These are phyloP conservation scores for Arxiozyma bovina DNA, from an alignment of 1,139 yeast species.

Conservation along the genomic window DNA sequence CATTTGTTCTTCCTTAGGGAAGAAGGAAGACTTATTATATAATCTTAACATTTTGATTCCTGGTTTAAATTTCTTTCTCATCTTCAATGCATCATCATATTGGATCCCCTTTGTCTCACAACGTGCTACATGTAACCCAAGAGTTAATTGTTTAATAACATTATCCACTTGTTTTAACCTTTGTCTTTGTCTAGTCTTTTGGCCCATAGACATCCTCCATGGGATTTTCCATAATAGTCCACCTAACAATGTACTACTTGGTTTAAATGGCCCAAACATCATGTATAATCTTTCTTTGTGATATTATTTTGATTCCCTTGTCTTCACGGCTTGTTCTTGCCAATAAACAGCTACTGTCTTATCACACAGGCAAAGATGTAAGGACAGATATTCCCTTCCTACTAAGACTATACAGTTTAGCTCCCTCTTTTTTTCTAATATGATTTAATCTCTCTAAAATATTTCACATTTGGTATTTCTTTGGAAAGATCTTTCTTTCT, in stretches of 20 bases:
- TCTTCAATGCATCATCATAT: conserved; percentile 44
- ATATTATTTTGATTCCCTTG: not conserved
- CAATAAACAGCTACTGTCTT: not conserved
- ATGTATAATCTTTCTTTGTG: not conserved
- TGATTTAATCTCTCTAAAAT: too few species aligned
- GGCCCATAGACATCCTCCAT: conserved; percentile 69
- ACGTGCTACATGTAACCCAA: conserved; percentile 43
- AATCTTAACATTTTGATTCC: conserved; percentile 22
- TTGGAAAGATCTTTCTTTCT: not conserved
- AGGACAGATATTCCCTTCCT: too few species aligned
- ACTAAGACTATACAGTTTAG: too few species aligned
- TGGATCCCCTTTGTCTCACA: conserved; percentile 42
- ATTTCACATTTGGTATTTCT: too few species aligned
- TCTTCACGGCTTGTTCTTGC: not conserved
- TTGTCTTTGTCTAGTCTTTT: conserved; percentile 74
- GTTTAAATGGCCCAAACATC: conserved; percentile 80
- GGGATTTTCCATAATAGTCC: conserved; percentile 84
- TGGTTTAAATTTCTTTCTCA: conserved; percentile 16
- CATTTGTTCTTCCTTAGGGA: conserved; percentile 82
- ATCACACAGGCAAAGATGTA: not conserved
- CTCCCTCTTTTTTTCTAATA: too few species aligned
- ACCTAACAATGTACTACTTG: conserved; percentile 55
- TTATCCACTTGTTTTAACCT: conserved; percentile 75
- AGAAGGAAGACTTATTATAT: conserved; percentile 31
- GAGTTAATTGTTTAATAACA: conserved; percentile 61